Base-by-base conservation (phyloP, 106 monocot species). In the Apostasia shenzhenica region DNA sequence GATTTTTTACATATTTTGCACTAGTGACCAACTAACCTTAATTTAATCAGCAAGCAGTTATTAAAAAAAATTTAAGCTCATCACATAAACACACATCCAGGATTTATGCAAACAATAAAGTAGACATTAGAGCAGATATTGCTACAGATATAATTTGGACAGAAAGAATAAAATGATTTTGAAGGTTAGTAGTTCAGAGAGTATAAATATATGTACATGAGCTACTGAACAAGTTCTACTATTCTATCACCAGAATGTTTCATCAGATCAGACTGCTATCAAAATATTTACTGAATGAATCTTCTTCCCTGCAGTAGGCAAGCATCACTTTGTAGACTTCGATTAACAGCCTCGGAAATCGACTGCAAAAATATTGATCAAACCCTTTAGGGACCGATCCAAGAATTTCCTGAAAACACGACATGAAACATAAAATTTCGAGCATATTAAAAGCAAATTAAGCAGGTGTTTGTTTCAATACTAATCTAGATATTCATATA, bases 351-450 rank as follows among this genome's bases (percentile, higher is more conserved):
- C 76, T 84, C 1, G 88, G 88, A 66, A 88, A 88, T 63, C 88
- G 61, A 6, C 63, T 76, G 45, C 73, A 64, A 53, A 88, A 88
- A 62, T 88, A 88, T 43, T 53, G 55, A 74, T 81, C 78, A 49
- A 88, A 88, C 67, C 88, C 88, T 75, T 84, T 76, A 5, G 88
- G 88, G 11, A 88, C 59, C 2, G 88, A 72, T 61, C 88, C 88
- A 50, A 84, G 78, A 53, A 73, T 76, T 73, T 81, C 84, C 88
- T 88, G 68, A 43, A 40, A 63, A 39, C 51, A 59, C 40, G 3
- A 59, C 40, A 55, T 55, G n/a, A 39, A 41, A 39, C 59, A 59
- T 2, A 40, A 59, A 14, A 58, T 58, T 38, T 61, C 7, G 1
- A 54, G 3, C 6, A 51, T 0, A 38, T 49, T n/a, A 49, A 48